Evolutionary conservation across 2,329 filamentous ascomycete species (phyloP), one percentile per base, ranked within the genome.

Genomic region (Aspergillus pseudonomiae): DNA sequence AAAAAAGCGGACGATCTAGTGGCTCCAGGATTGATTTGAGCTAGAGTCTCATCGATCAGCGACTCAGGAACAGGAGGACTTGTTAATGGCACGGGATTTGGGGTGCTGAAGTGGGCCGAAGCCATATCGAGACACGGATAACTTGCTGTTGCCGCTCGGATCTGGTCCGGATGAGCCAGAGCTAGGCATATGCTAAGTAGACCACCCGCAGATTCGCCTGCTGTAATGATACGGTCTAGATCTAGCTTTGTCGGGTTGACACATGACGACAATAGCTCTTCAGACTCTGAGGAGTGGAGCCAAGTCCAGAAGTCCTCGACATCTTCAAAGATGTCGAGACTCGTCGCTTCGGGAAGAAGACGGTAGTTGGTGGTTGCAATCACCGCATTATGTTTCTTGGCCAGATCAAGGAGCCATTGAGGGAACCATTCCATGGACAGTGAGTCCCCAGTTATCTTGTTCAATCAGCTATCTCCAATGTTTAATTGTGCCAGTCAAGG

Each of bases 351-450:
- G 30, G 84, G 83, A n/a, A 83, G 65, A 5, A 86, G 78, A 11
- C 83, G 83, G 73, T 86, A 83, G 69, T 84, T 81, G 0, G 82
- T 80, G 1, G 78, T 73, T 9, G 86, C 68, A 28, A 82, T 73
- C 48, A 86, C 79, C 16, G 83, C 81, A 12, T 69, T 70, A 55
- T 79, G 76, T 34, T 70, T 64, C 1, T 75, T 71, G 28, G 78
- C 73, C 45, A 81, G 74, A 6, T 81, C 75, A 7, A 83, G 69
- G 7, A 79, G 70, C 77, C 77, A 78, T 32, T 66, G 61, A 0
- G 74, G 63, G 50, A 70, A 71, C 68, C 74, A 77, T 14, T 72
- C 71, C 28, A 70, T 64, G 19, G 57, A 67, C 5, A 75, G 66
- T 4, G 71, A 71, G 53, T 74, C 72, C 14, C 71, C 74, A 10